Conservation (phyloP, 208 protist genomes). For the Wallacemonas collosoma region DNA sequence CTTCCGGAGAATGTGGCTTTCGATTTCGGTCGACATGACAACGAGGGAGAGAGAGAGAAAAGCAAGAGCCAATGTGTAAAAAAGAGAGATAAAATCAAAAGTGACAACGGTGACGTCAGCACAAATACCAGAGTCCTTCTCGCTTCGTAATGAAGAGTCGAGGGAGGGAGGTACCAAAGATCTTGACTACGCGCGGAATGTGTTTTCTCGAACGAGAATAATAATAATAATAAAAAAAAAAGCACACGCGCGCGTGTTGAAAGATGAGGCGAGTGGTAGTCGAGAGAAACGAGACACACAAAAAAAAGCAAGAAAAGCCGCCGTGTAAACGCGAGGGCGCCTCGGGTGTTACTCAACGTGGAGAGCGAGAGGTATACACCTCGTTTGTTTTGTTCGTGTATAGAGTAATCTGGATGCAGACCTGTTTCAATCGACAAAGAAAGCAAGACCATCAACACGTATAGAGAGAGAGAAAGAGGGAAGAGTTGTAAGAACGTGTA, state of each 20-base stretch:
- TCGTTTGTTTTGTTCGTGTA: too few species aligned
- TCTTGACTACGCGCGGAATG: too few species aligned
- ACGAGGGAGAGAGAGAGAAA: not conserved
- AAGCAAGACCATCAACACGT: not conserved
- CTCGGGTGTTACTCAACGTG: too few species aligned
- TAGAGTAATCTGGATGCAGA: not conserved
- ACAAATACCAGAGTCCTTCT: not conserved
- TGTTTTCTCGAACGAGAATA: too few species aligned
- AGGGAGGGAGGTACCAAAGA: too few species aligned
- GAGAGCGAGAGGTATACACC: too few species aligned
- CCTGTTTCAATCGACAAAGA: not conserved
- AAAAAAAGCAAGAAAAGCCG: constrained; percentile 7
- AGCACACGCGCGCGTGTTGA: not conserved
- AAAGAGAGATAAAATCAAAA: constrained; percentile 5
- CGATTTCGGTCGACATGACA: constrained; percentile 90
- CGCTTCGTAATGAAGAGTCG: too few species aligned
- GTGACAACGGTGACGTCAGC: not conserved
- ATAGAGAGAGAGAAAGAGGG: constrained; percentile 4
- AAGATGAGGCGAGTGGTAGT: not conserved
- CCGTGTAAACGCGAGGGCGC: too few species aligned
- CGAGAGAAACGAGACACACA: constrained; percentile 2
- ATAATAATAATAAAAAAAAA: not conserved
- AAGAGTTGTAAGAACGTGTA: not conserved
- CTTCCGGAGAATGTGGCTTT: constrained; percentile 92
- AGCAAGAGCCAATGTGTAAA: not conserved